phyloP scores from a whole-genome alignment of 768 basidiomycete genomes.

The Panus rudis region DNA sequence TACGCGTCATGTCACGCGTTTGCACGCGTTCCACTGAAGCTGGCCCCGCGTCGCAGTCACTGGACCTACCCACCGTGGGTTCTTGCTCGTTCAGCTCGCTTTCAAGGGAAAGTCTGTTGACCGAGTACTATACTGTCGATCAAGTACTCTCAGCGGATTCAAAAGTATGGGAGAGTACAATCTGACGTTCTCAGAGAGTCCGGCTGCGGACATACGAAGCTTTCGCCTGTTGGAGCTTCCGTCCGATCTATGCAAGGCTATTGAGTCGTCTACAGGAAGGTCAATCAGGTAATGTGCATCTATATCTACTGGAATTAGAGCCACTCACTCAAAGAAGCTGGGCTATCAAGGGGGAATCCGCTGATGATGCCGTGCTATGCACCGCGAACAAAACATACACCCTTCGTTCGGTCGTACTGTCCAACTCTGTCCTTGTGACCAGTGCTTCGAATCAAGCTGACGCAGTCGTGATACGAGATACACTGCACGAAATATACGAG shows the following conservation, averaged over 20 bases:
- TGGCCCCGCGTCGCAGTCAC: no score
- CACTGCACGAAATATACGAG: constrained; percentile 80
- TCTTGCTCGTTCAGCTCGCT: no score
- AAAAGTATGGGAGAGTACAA: constrained; percentile 24
- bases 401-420: constrained; percentile 80
- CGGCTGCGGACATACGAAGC: constrained; percentile 35
- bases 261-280: constrained; percentile 46
- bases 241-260: constrained; percentile 51
- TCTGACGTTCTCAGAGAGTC: constrained; percentile 13
- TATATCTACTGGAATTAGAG: background rate
- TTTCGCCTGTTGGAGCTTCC: constrained; percentile 73
- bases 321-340: constrained; percentile 35
- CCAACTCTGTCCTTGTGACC: constrained; percentile 79
- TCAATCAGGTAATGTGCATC: constrained; percentile 24
- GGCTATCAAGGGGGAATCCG: constrained; percentile 71
- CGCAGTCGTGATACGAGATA: constrained; percentile 66
- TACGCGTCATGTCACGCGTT: no score
- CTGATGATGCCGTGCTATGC: constrained; percentile 88
- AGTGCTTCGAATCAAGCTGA: constrained; percentile 35
- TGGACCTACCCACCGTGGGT: no score
- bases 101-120: no score
- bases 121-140: no score
- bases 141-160: no score
- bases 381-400: constrained; percentile 74
- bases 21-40: no score